Evolutionary conservation across 805 yeast genomes (phyloP).

Genomic region (Starmera amethionina): DNA sequence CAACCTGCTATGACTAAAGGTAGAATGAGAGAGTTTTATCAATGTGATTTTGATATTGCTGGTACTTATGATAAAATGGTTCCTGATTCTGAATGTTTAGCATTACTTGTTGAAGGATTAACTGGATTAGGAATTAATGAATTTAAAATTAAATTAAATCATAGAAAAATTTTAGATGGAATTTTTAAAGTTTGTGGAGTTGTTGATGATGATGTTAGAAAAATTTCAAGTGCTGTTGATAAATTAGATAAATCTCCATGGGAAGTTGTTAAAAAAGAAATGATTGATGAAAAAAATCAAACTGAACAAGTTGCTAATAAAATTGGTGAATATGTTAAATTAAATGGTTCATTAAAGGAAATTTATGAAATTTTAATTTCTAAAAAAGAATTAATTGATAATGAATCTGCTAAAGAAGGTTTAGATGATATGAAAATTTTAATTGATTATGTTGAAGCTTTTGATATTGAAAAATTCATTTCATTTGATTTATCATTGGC

Average conservation of each 20-base stretch:
- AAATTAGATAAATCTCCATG: slow-evolving; percentile 93
- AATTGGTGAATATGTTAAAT: slow-evolving; percentile 86
- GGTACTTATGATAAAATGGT: slow-evolving; percentile 91
- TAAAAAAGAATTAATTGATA: slow-evolving; percentile 49
- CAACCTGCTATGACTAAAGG: slow-evolving; percentile 99
- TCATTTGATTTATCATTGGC: slow-evolving; percentile 93
- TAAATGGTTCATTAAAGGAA: slow-evolving; percentile 66
- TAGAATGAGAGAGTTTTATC: slow-evolving; percentile 98
- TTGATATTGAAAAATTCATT: slow-evolving; percentile 54
- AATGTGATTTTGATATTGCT: slow-evolving; percentile 97
- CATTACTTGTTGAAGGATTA: slow-evolving; percentile 77
- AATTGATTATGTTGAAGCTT: slow-evolving; percentile 74
- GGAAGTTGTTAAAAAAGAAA: slow-evolving; percentile 89
- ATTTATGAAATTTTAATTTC: slow-evolving; percentile 43
- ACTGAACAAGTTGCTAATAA: slow-evolving; percentile 85
- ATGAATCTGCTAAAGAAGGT: slow-evolving; percentile 73
- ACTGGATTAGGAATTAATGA: slow-evolving; percentile 75
- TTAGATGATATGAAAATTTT: slow-evolving; percentile 68
- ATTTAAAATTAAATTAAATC: slow-evolving; percentile 88
- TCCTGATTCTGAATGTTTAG: slow-evolving; percentile 87
- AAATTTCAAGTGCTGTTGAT: slow-evolving; percentile 90
- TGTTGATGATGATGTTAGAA: slow-evolving; percentile 85
- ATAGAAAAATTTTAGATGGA: slow-evolving; percentile 93
- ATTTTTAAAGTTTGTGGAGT: slow-evolving; percentile 94
- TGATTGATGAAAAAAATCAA: slow-evolving; percentile 85